Base-by-base conservation (phyloP, 2,329 filamentous ascomycete species). In the Dactylellina haptotyla region DNA sequence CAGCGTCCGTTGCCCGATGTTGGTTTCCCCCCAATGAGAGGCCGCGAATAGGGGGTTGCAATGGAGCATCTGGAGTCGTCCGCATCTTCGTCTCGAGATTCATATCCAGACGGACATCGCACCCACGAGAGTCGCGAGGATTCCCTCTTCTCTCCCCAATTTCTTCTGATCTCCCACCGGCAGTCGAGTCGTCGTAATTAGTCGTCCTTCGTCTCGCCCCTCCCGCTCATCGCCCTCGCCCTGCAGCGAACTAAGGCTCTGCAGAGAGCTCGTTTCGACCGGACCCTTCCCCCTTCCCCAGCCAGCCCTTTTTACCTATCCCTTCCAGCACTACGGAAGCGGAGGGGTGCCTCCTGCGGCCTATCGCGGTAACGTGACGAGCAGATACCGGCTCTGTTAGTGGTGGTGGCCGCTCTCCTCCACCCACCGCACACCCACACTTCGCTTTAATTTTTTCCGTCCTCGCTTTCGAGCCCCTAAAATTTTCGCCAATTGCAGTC, bases 401-500 rank as follows among this genome's bases (percentile, higher is more conserved):
- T 59, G 32, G 58, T 50, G 30, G 34, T 57, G 53, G 53, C 53
- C 43, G 53, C 14, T 18, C 12, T 50, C 46, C 25, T 43, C 37
- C 32, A 18, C 26, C 26, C 26, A 8, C 16, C 50, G 34, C 63
- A 67, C 41, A 46, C 41, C 30, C 54, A 67, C 53, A 54, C 32
- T 26, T 43, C 34, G n/a, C n/a, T n/a, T n/a, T n/a, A n/a, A n/a
- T 59, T 53, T 59, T 53, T 28, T 30, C 59, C 45, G n/a, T n/a
- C 53, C 51, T 65, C 61, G 61, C 61, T 65, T 65, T 54, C 34
- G 46, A 32, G 34, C 59, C 67, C 59, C 56, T 54, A 72, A 72
- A 72, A 64, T 46, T 57, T 58, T 73, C 69, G 69, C 69, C 69
- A 73, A 73, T 73, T 73, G 69, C 53, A 73, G 69, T 73, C 61